Evolutionary conservation across 192 early-diverging fungal species (phyloP).

Genomic region (Dispira parvispora): DNA sequence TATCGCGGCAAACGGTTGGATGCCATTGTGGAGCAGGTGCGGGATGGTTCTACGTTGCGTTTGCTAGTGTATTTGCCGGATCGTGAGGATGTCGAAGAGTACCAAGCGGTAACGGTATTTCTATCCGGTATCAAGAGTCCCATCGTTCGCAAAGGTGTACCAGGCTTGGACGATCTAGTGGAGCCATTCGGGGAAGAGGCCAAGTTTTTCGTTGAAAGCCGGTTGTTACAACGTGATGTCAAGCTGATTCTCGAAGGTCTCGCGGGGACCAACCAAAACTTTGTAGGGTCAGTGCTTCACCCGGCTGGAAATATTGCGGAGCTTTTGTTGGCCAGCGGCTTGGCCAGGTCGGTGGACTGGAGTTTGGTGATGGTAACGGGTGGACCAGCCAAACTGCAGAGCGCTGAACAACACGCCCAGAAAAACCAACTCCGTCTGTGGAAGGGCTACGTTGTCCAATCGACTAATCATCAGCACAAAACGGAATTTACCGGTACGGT

Average conservation of each 20-base stretch:
- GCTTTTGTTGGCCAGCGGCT: constrained; percentile 55
- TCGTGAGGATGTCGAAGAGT: constrained; percentile 34
- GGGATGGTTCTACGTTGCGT: constrained; percentile 73
- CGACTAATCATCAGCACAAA: constrained; percentile 67
- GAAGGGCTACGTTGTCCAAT: constrained; percentile 39
- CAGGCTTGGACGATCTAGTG: constrained; percentile 47
- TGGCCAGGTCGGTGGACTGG: constrained; percentile 81
- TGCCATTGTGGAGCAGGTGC: constrained; percentile 88
- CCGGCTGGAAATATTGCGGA: constrained; percentile 88
- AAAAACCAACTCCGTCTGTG: constrained; percentile 74
- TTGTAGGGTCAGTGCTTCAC: constrained; percentile 63
- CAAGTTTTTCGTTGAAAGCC: constrained; percentile 77
- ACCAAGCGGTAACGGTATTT: constrained; percentile 50
- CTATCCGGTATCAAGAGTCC: constrained; percentile 80
- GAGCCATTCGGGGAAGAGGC: constrained; percentile 92
- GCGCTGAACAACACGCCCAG: constrained; percentile 67
- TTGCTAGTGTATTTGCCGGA: constrained; percentile 48
- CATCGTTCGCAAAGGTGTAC: constrained; percentile 51
- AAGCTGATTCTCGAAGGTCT: constrained; percentile 67
- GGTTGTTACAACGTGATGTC: constrained; percentile 82
- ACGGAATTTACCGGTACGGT: constrained; percentile 33
- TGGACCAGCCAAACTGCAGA: constrained; percentile 47
- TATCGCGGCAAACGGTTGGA: constrained; percentile 67
- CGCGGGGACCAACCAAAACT: constrained; percentile 39
- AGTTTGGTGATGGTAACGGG: constrained; percentile 59